Base-by-base conservation (phyloP, 2,329 filamentous ascomycete genomes). In the Drechslerella coelobrocha region DNA sequence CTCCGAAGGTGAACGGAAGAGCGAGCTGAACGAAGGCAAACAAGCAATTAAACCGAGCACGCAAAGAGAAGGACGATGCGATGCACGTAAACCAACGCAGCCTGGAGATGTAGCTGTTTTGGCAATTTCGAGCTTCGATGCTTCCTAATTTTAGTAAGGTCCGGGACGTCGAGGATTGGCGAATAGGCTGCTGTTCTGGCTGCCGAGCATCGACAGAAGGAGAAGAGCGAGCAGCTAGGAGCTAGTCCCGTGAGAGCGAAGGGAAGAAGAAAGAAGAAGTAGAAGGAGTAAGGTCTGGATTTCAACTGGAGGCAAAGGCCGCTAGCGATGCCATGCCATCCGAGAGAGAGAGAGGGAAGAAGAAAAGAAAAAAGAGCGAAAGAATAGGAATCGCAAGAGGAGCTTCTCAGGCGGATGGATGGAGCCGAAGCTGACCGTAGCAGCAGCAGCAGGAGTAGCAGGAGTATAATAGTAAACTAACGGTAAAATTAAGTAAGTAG, bases 11-110 rank as follows among this genome's bases (percentile, higher is more conserved):
- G 43, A 51, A 57, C 56, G 63, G 63, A 62, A n/a, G 10, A 10
- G 41, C 41, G 9, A 45, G 41, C 41, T 45, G 41, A 61, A 69
- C 43, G 50, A 57, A 17, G 41, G 56, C 53, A 50, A 69, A 57
- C 65, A 62, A 61, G 57, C 65, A 50, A 69, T 69, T 45, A 56
- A 56, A 29, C 48, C 48, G 7, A 45, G 41, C 17, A 52, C 65
- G 45, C 43, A 59, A 61, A 61, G 31, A 62, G 65, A 62, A 69
- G 50, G 65, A 34, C 52, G 31, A 69, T 56, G 65, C 65, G 65
- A 61, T 48, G 41, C 45, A 55, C 39, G 50, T 61, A 47, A 34
- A 43, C 41, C 48, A 52, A 56, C 48, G 52, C 61, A 51, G 52
- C 31, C 41, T 63, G 47, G 57, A 24, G 48, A 47, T 53, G 34